These are phyloP conservation scores for Pythium scleroteichum DNA, from an alignment of 352 stramenopile genomes.

Conservation along the genomic window DNA sequence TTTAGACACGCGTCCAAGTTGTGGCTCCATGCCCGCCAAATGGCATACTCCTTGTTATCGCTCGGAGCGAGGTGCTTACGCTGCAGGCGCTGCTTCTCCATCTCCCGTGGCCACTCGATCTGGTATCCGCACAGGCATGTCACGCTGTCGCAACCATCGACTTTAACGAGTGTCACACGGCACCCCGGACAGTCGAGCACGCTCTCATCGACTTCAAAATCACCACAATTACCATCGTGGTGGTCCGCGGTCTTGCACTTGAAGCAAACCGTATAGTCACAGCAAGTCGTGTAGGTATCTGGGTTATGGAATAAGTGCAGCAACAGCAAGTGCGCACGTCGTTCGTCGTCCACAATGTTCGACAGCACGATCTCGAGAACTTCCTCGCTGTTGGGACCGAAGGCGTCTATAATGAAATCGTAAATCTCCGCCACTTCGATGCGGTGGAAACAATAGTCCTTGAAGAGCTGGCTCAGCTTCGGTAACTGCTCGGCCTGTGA, in stretches of 20 bases:
- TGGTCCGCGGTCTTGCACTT: slow-evolving; percentile 60
- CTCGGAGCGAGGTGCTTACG: slow-evolving; percentile 43
- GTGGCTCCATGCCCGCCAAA: slow-evolving; percentile 38
- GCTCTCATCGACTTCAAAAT: slow-evolving; percentile 56
- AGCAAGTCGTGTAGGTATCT: slow-evolving; percentile 52
- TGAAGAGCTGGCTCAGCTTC: slow-evolving; percentile 25
- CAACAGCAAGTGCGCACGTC: slow-evolving; percentile 50
- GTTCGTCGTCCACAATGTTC: slow-evolving; percentile 54
- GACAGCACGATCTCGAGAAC: slow-evolving; percentile 38
- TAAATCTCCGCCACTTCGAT: slow-evolving; percentile 35
- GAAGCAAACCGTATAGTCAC: slow-evolving; percentile 46
- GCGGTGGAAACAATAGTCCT: slow-evolving; percentile 46
- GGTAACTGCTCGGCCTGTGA: slow-evolving; percentile 22
- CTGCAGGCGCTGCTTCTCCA: slow-evolving; percentile 49
- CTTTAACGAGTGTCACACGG: slow-evolving; percentile 60
- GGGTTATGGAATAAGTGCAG: slow-evolving; percentile 46
- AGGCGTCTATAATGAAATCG: slow-evolving; percentile 32
- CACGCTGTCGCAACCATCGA: slow-evolving; percentile 59
- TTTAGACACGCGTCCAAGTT: slow-evolving; percentile 22
- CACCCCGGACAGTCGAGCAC: slow-evolving; percentile 58
- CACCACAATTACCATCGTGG: slow-evolving; percentile 46
- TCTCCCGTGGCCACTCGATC: slow-evolving; percentile 52
- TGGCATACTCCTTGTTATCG: slow-evolving; percentile 28
- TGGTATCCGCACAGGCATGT: slow-evolving; percentile 51
- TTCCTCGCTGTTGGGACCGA: slow-evolving; percentile 23